A percentile compares a stretch with the other conserved stretches of the same genome.
These are phyloP conservation scores for Butyriboletus loyo DNA, from an alignment of 768 basidiomycete genomes.

Conservation along the genomic window DNA sequence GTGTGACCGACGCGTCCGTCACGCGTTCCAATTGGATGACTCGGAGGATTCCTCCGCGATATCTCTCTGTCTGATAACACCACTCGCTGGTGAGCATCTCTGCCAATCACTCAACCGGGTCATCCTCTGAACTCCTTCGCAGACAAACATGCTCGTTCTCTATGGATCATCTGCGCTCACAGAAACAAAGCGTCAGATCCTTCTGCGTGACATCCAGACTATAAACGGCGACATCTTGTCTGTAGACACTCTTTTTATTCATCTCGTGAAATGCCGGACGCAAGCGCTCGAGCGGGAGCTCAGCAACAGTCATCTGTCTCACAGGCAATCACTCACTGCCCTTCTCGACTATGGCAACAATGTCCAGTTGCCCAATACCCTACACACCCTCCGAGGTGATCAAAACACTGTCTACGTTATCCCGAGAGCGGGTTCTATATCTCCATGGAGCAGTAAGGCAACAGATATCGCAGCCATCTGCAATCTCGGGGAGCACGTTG, in stretches of 20 bases:
- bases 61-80: slow-evolving; percentile 3
- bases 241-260: slow-evolving; percentile 82
- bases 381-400: slow-evolving; percentile 29
- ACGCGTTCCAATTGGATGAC: slow-evolving; percentile 16
- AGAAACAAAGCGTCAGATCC: slow-evolving; percentile 59
- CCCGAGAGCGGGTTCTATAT: slow-evolving; percentile 87
- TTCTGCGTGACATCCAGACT: slow-evolving; percentile 59
- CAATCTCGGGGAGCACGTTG: slow-evolving; percentile 66
- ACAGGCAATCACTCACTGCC: slow-evolving; percentile 55
- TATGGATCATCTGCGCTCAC: slow-evolving; percentile 77
- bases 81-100: slow-evolving; percentile 10
- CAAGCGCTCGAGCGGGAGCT: slow-evolving; percentile 47
- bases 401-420: slow-evolving; percentile 64
- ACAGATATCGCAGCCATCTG: slow-evolving; percentile 92
- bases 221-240: slow-evolving; percentile 52
- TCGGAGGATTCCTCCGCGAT: slow-evolving; percentile 2
- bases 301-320: slow-evolving; percentile 38
- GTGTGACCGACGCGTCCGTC: slow-evolving; percentile 20
- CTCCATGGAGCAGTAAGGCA: slow-evolving; percentile 99
- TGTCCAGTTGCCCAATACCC: slow-evolving; percentile 46
- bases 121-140: neutral
- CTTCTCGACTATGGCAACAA: slow-evolving; percentile 87
- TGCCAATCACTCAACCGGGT: neutral
- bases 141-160: slow-evolving; percentile 68
- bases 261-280: slow-evolving; percentile 70